phyloP scores from a whole-genome alignment of 257 asterid genomes.

The Rubia yunnanensis region DNA sequence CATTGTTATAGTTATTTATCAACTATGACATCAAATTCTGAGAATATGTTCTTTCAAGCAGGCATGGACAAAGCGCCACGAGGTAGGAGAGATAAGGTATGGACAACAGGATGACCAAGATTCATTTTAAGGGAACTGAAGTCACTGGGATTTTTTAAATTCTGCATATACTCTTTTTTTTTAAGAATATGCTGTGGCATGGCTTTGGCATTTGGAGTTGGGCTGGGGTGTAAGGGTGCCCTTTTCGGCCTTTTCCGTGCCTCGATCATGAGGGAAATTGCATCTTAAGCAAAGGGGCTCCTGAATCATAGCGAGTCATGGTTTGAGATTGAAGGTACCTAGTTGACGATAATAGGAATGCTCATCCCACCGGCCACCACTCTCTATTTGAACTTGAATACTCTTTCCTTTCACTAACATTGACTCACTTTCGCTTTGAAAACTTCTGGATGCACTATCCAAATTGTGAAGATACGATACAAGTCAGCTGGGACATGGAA shows the following conservation, averaged over 20 bases:
- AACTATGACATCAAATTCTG: background rate
- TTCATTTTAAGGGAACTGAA: background rate
- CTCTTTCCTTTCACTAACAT: background rate
- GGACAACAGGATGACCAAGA: background rate
- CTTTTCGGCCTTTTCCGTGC: background rate
- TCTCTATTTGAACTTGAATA: background rate
- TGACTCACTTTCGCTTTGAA: too few species aligned
- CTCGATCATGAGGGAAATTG: background rate
- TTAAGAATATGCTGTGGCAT: slow-evolving; percentile 1
- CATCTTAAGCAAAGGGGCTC: background rate
- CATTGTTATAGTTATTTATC: background rate
- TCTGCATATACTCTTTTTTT: too few species aligned
- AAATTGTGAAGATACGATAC: too few species aligned
- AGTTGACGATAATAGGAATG: background rate
- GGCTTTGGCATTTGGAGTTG: background rate
- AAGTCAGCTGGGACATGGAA: too few species aligned
- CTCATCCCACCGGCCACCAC: too few species aligned
- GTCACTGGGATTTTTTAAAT: background rate
- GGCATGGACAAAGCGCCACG: background rate
- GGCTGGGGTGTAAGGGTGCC: background rate
- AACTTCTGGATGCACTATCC: too few species aligned
- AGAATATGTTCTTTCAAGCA: background rate
- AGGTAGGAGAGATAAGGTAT: background rate
- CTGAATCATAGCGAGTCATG: background rate
- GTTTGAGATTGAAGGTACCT: background rate